Evolutionary conservation across 495 filamentous ascomycete species (phyloP).

Genomic region (Aspergillus avenaceus): DNA sequence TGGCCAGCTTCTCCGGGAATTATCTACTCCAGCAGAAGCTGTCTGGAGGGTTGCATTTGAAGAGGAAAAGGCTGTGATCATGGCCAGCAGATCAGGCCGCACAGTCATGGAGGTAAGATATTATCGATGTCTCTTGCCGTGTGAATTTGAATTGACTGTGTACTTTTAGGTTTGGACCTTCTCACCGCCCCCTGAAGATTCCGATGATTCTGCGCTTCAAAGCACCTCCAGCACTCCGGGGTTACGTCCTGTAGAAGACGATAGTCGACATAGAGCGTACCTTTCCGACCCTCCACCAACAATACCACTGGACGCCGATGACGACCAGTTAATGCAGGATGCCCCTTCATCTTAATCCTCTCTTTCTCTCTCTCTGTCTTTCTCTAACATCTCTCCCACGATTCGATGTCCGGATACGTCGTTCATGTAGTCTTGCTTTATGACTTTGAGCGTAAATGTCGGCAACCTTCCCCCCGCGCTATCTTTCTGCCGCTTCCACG

Average conservation of each 20-base stretch:
- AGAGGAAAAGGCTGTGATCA: constrained; percentile 94
- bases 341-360: constrained; percentile 25
- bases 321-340: constrained; percentile 40
- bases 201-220: constrained; percentile 26
- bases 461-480: no score
- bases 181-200: constrained; percentile 64
- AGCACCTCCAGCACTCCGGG: constrained; percentile 38
- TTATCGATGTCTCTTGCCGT: not conserved
- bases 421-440: constrained; percentile 17
- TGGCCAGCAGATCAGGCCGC: constrained; percentile 74
- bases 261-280: constrained; percentile 19
- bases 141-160: not conserved
- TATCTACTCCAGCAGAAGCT: constrained; percentile 83
- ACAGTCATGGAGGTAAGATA: constrained; percentile 90
- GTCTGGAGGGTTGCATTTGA: constrained; percentile 98
- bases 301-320: constrained; percentile 23
- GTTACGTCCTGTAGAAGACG: constrained; percentile 17
- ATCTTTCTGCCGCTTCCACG: no score
- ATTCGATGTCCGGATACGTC: constrained; percentile 11
- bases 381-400: no score
- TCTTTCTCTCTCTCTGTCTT: no score
- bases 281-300: constrained; percentile 34
- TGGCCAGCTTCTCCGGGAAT: constrained; percentile 83
- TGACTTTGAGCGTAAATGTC: constrained; percentile 9
- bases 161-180: constrained; percentile 77